These are phyloP conservation scores for Tolypocladium endophyticum DNA, from an alignment of 2,329 filamentous ascomycete species.

Conservation along the genomic window DNA sequence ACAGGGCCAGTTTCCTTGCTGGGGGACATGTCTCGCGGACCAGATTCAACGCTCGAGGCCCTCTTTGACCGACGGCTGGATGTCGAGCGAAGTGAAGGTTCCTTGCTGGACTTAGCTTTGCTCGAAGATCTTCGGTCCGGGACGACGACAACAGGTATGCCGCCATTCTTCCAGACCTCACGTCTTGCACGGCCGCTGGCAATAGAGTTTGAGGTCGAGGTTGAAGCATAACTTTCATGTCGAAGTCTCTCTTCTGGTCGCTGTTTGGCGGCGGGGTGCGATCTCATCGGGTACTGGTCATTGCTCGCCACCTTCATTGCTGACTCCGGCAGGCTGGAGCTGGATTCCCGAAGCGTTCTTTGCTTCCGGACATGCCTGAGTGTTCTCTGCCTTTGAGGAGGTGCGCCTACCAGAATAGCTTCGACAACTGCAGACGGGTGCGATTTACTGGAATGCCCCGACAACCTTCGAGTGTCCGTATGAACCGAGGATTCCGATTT, in stretches of 20 bases:
- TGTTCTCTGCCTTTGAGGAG: constrained; percentile 37
- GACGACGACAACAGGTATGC: constrained; percentile 52
- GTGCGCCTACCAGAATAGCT: constrained; percentile 43
- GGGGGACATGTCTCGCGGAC: constrained; percentile 29
- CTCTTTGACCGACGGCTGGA: constrained; percentile 46
- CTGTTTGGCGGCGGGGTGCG: constrained; percentile 13
- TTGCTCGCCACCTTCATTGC: constrained; percentile 4
- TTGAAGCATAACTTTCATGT: constrained; percentile 40
- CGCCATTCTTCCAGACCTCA: constrained; percentile 48
- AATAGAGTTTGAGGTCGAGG: constrained; percentile 35
- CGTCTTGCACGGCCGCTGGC: constrained; percentile 45
- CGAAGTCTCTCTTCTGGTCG: constrained; percentile 16
- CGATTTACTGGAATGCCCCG: constrained; percentile 44
- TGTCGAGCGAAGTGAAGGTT: constrained; percentile 49
- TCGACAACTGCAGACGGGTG: constrained; percentile 46
- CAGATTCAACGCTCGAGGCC: constrained; percentile 41
- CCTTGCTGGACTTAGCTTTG: constrained; percentile 36
- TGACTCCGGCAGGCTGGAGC: constrained; percentile 5
- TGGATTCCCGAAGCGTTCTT: constrained; percentile 35
- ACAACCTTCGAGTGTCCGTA: constrained; percentile 37
- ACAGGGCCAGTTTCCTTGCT: constrained; percentile 30
- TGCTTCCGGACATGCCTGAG: constrained; percentile 53
- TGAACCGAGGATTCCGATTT: constrained; percentile 28
- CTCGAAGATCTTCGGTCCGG: constrained; percentile 47
- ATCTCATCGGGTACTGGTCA: constrained; percentile 13